phyloP scores from a whole-genome alignment of 2,329 filamentous ascomycete species.

The Fusarium coffeatum region DNA sequence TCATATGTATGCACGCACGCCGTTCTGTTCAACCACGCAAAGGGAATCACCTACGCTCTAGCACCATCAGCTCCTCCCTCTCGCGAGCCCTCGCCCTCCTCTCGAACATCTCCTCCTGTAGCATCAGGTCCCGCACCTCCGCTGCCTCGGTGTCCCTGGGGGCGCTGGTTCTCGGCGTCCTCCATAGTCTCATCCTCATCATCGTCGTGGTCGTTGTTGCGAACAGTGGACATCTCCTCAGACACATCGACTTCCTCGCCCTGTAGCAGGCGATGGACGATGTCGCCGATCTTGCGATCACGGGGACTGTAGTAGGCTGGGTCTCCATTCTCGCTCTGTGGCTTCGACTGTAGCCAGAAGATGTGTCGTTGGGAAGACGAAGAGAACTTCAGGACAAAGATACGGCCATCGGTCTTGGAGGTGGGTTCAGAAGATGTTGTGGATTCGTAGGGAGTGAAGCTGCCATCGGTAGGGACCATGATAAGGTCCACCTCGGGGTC shows the following conservation, averaged over 20 bases:
- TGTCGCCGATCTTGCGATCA: conserved; percentile 87
- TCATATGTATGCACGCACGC: conserved; percentile 38
- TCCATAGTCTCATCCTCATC: conserved; percentile 65
- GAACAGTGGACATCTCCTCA: conserved; percentile 74
- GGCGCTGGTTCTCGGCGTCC: conserved; percentile 75
- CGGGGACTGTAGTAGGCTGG: conserved; percentile 84
- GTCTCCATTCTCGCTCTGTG: conserved; percentile 76
- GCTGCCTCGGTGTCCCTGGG: conserved; percentile 68
- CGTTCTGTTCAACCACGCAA: conserved; percentile 46
- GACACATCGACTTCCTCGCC: conserved; percentile 88
- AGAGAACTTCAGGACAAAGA: conserved; percentile 92
- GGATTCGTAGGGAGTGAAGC: conserved; percentile 83
- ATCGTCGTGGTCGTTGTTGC: conserved; percentile 60
- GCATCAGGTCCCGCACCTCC: conserved; percentile 88
- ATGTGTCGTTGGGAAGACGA: conserved; percentile 92
- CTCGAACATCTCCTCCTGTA: conserved; percentile 89
- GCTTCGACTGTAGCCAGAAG: conserved; percentile 96
- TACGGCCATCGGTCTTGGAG: conserved; percentile 82
- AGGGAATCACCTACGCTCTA: conserved; percentile 90
- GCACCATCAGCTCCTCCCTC: conserved; percentile 96
- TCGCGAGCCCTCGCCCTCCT: conserved; percentile 88
- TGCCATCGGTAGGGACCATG: conserved; percentile 91
- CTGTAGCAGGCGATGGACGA: conserved; percentile 85
- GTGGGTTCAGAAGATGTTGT: conserved; percentile 66
- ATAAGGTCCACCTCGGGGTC: conserved; percentile 87